Base-by-base conservation (phyloP, 345 rosid species). In the Firmiana major region DNA sequence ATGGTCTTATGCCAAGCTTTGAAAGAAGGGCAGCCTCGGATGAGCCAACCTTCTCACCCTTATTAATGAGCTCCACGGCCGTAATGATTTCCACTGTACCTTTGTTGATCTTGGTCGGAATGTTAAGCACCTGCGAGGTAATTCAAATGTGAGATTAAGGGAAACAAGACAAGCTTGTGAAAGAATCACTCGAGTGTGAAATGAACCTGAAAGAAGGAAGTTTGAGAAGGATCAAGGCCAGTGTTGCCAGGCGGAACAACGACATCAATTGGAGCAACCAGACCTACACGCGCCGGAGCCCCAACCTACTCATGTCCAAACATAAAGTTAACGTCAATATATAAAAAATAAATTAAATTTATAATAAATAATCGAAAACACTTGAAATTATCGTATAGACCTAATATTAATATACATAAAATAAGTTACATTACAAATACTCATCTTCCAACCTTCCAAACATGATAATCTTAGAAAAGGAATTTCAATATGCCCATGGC, bases 261-360 rank as follows among this genome's bases (percentile, higher is more conserved):
- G 5, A 86, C 87, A 79, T 86, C 88, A 75, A 81, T 81, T 48
- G 88, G 87, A n/a, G 88, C 86, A 79, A 86, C 60, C 59, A 86
- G 75, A 78, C 88, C 88, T 38, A 86, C 88, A 54, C 88, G 87
- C 9, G 88, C 88, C 28, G 87, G 89, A 53, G 89, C 89, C 53
- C 89, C 87, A 58, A 86, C 88, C 87, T 86, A 81, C 63, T 71
- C 16, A 34, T 40, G 16, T n/a, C 3, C 40, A 38, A 10, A 11
- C 70, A 28, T 19, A 9, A 8, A 40, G 19, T 16, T 38, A 36
- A 65, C 11, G n/a, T 68, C 16, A 54, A n/a, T 36, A 24, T 34
- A n/a, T n/a, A n/a, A n/a, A n/a, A n/a, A n/a, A n/a, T n/a, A n/a
- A n/a, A n/a, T n/a, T n/a, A n/a, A n/a, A n/a, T n/a, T n/a, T n/a